These are phyloP conservation scores for Phalaenopsis equestris DNA, from an alignment of 106 monocot species.

Conservation along the genomic window DNA sequence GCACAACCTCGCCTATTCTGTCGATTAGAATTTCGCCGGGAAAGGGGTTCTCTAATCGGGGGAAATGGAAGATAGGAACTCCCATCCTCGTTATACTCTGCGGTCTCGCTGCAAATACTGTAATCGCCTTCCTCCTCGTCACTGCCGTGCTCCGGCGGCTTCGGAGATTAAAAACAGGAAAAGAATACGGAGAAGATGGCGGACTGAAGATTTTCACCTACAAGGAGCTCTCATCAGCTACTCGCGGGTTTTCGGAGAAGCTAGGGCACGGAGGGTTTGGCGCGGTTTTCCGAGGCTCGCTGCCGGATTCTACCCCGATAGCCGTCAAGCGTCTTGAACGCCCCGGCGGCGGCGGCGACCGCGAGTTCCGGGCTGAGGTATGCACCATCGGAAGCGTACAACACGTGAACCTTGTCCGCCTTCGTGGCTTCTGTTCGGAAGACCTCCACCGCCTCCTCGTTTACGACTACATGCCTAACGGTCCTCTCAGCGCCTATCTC, in stretches of 20 bases:
- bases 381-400: constrained; percentile 55
- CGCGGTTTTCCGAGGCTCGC: constrained; percentile 39
- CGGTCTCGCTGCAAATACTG: constrained; percentile 4
- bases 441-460: constrained; percentile 43
- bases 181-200: constrained; percentile 2
- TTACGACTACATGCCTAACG: constrained; percentile 53
- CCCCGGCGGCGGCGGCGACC: constrained; percentile 35
- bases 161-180: background rate
- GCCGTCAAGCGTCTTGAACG: constrained; percentile 64
- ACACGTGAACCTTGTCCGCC: constrained; percentile 57
- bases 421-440: constrained; percentile 56
- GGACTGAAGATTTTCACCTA: constrained; percentile 34
- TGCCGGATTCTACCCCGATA: constrained; percentile 22
- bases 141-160: background rate
- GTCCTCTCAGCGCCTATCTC: constrained; percentile 44
- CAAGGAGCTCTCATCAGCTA: constrained; percentile 42
- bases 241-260: constrained; percentile 40
- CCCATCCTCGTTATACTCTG: constrained; percentile 1
- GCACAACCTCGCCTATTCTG: constrained; percentile 12
- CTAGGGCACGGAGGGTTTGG: constrained; percentile 58
- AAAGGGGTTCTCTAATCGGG: background rate
- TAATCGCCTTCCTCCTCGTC: background rate
- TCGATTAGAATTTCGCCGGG: constrained; percentile 19
- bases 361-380: constrained; percentile 55
- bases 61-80: constrained; percentile 8